Conservation (phyloP, 306 rosid species). For the Cucumis cinereus region DNA sequence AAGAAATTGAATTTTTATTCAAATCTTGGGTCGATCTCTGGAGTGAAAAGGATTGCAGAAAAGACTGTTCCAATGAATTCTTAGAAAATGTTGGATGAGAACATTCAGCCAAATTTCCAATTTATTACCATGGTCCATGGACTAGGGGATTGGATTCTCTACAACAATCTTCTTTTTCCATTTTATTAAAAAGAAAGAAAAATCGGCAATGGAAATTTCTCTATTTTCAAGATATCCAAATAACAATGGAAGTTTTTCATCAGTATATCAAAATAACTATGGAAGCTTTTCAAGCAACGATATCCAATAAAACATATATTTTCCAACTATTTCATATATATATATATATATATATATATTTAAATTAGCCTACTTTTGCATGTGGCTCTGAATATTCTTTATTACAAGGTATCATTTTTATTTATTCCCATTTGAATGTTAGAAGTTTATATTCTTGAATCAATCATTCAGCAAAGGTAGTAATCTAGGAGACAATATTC, state of each 20-base stretch:
- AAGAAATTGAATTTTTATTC: no score
- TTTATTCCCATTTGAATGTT: background rate
- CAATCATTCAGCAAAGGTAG: background rate
- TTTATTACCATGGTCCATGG: background rate
- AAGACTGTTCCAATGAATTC: no score
- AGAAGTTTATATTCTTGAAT: background rate
- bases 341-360: background rate
- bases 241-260: background rate
- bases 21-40: no score
- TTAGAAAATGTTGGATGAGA: no score
- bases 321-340: background rate
- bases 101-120: background rate
- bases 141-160: background rate
- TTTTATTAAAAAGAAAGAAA: background rate
- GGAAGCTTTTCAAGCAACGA: background rate
- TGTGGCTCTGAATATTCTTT: background rate
- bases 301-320: background rate
- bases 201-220: background rate
- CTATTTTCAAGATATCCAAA: background rate
- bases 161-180: background rate
- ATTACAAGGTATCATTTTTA: background rate
- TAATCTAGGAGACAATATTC: conserved; percentile 39
- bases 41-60: no score
- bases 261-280: background rate
- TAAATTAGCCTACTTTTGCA: background rate